Evolutionary conservation across 495 filamentous ascomycete genomes (phyloP).

Genomic region (Penicillium parvum): DNA sequence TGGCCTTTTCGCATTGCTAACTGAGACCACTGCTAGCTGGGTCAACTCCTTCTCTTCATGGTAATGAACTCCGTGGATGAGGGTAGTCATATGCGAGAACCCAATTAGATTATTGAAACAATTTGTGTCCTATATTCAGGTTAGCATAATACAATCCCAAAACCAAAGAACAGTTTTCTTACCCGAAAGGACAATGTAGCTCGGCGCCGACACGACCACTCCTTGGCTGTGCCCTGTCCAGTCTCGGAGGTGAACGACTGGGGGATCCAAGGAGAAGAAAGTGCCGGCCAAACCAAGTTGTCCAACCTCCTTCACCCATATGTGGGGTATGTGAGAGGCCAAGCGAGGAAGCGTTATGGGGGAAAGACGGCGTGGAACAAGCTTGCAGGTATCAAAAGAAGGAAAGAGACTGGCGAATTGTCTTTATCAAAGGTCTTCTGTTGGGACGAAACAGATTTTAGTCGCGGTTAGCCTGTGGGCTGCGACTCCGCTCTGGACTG

Average conservation of each 20-base stretch:
- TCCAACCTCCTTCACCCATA: conserved; percentile 8
- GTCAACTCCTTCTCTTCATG: not conserved
- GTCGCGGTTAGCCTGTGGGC: conserved; percentile 44
- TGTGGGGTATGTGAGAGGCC: conserved; percentile 5
- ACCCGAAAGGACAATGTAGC: conserved; percentile 30
- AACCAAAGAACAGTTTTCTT: not conserved
- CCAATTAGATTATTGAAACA: too few species aligned
- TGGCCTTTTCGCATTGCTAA: not conserved
- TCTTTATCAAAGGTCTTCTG: conserved; percentile 1
- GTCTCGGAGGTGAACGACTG: not conserved
- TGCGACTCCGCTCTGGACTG: conserved; percentile 57
- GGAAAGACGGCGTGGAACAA: conserved; percentile 5
- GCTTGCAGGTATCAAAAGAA: conserved; percentile 16
- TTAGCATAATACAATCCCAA: conserved; percentile 6
- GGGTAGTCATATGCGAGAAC: too few species aligned
- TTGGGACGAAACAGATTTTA: conserved; percentile 14
- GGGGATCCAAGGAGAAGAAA: not conserved
- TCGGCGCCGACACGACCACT: conserved; percentile 30
- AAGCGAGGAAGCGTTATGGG: conserved; percentile 1
- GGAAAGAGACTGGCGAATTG: not conserved
- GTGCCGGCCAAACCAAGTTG: conserved; percentile 8
- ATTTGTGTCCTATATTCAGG: conserved; percentile 13
- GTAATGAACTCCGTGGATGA: too few species aligned
- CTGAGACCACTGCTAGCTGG: conserved; percentile 2
- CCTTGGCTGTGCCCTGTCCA: conserved; percentile 1